phyloP scores from a whole-genome alignment of 345 rosid species.

The Brassica cretica region DNA sequence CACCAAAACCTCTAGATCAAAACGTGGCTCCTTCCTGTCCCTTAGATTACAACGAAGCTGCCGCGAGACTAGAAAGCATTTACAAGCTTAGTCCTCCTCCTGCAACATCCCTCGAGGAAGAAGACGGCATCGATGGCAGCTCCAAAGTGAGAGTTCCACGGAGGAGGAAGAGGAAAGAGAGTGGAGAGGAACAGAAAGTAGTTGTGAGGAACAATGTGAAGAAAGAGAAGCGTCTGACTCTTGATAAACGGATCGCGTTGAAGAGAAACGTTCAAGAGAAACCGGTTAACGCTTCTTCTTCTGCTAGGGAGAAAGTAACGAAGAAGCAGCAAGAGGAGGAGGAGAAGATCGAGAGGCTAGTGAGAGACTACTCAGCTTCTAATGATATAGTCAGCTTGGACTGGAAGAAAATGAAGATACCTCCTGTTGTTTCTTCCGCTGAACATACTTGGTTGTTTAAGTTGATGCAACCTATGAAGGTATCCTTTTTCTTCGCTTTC shows the following conservation, averaged over 20 bases:
- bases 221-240: conserved; percentile 65
- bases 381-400: conserved; percentile 75
- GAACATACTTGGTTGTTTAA: conserved; percentile 94
- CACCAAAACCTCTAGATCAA: conserved; percentile 34
- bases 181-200: conserved; percentile 41
- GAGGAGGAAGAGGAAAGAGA: conserved; percentile 50
- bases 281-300: background rate
- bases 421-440: conserved; percentile 76
- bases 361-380: conserved; percentile 71
- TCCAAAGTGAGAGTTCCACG: conserved; percentile 34
- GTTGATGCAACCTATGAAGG: conserved; percentile 95
- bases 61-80: conserved; percentile 80
- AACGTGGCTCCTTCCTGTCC: conserved; percentile 44
- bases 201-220: conserved; percentile 53
- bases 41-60: conserved; percentile 82
- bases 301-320: conserved; percentile 29
- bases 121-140: conserved; percentile 34
- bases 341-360: conserved; percentile 71
- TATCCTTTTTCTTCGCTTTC: conserved; percentile 11
- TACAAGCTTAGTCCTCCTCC: conserved; percentile 81
- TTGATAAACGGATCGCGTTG: conserved; percentile 62
- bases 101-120: conserved; percentile 40
- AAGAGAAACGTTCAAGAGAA: conserved; percentile 49
- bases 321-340: conserved; percentile 44
- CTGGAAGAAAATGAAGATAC: conserved; percentile 96